Conservation (phyloP, 1,284 basidiomycete genomes). For the Xanthoconium separans region DNA sequence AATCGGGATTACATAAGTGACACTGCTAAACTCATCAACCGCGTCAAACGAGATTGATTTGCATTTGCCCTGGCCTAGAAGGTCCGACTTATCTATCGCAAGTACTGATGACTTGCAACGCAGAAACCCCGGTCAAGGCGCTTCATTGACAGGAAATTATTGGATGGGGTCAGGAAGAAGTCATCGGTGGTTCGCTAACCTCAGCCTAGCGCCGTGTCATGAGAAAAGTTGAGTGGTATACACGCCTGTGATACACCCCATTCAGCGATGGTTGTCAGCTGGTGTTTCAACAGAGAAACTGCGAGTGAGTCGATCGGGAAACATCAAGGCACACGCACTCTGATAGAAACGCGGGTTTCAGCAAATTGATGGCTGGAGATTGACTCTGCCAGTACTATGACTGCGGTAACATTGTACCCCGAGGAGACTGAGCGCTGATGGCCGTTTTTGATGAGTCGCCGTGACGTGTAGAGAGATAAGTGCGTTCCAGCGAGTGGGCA, state of each 20-base stretch:
- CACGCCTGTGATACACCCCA: background rate
- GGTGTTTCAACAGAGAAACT: slow-evolving; percentile 20
- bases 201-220: background rate
- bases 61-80: background rate
- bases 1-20: slow-evolving; percentile 23
- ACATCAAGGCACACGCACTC: slow-evolving; percentile 15
- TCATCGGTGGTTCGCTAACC: background rate
- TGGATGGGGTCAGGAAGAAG: background rate
- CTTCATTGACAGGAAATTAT: no score
- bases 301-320: slow-evolving; percentile 7
- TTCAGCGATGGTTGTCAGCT: slow-evolving; percentile 6
- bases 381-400: slow-evolving; percentile 31
- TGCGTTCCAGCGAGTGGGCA: slow-evolving; percentile 26
- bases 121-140: background rate
- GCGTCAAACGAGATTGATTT: slow-evolving; percentile 11
- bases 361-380: slow-evolving; percentile 33
- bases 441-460: slow-evolving; percentile 32
- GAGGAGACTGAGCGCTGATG: slow-evolving; percentile 26
- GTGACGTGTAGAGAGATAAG: slow-evolving; percentile 40
- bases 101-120: background rate
- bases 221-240: slow-evolving; percentile 10
- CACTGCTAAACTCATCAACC: slow-evolving; percentile 6
- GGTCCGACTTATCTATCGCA: background rate
- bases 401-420: slow-evolving; percentile 9
- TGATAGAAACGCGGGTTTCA: slow-evolving; percentile 8